A percentile compares a stretch with the other conserved stretches of the same genome.
Evolutionary conservation across 73 alveolate genomes (phyloP).

Genomic region (Uronychia binucleata): DNA sequence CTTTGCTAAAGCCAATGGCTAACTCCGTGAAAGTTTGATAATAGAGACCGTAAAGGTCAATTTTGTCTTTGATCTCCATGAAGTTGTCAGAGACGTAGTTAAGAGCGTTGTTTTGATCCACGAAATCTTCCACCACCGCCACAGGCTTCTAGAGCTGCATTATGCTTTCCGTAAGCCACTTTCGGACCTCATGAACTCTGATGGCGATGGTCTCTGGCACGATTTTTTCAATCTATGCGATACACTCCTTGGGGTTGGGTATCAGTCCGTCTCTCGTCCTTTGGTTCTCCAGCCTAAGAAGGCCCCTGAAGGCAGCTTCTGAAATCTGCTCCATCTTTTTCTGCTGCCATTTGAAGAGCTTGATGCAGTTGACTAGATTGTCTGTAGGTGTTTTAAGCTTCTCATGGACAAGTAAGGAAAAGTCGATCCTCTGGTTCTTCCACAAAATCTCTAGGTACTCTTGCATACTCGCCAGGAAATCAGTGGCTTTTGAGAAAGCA

Average conservation of each 20-base stretch:
- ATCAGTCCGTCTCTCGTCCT: conserved; percentile 49
- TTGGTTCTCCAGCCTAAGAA: conserved; percentile 18
- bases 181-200: conserved; percentile 62
- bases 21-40: conserved; percentile 67
- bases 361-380: conserved; percentile 29
- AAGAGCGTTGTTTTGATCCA: conserved; percentile 60
- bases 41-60: conserved; percentile 57
- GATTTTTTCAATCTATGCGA: conserved; percentile 46
- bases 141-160: conserved; percentile 45
- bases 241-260: conserved; percentile 68
- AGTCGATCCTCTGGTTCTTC: conserved; percentile 66
- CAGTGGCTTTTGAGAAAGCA: conserved; percentile 69
- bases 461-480: conserved; percentile 54
- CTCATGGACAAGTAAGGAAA: conserved; percentile 63
- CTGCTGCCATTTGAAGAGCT: conserved; percentile 33
- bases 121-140: conserved; percentile 74
- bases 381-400: conserved; percentile 71
- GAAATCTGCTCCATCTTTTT: conserved; percentile 30
- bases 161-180: conserved; percentile 58
- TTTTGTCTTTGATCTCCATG: conserved; percentile 50
- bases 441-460: conserved; percentile 62
- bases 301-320: conserved; percentile 44
- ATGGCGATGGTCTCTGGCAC: conserved; percentile 64
- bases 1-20: conserved; percentile 68
- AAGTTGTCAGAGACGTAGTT: conserved; percentile 52